Conservation (phyloP, 225 moss, liverwort and hornwort genomes). For the Bryum argenteum region DNA sequence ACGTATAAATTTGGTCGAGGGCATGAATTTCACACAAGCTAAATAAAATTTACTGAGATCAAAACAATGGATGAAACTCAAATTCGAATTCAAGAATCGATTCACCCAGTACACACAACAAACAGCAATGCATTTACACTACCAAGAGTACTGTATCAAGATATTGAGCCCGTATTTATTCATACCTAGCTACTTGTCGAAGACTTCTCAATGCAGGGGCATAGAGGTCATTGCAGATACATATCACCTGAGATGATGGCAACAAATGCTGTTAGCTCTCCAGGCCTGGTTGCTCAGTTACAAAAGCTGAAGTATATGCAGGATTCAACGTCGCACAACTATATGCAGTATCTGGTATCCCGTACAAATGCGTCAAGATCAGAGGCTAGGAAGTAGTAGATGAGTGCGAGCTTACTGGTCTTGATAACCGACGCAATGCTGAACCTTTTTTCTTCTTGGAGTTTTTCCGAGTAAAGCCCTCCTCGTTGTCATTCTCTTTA, state of each 20-base stretch:
- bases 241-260: conserved; percentile 70
- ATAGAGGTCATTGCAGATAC: conserved; percentile 98
- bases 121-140: neutral
- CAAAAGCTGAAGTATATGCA: neutral
- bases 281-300: neutral
- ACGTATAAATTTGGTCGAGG: conserved; percentile 2
- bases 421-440: conserved; percentile 55
- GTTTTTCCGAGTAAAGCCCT: conserved; percentile 45
- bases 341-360: conserved; percentile 2
- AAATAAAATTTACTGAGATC: neutral
- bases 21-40: conserved; percentile 4
- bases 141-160: neutral
- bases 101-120: conserved; percentile 14
- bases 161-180: neutral
- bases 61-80: neutral
- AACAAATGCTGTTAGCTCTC: conserved; percentile 26
- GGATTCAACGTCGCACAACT: neutral
- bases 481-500: conserved; percentile 55
- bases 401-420: conserved; percentile 71
- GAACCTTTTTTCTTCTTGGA: conserved; percentile 57
- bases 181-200: conserved; percentile 93
- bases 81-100: conserved; percentile 11
- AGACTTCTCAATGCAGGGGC: conserved; percentile 89
- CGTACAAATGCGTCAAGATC: conserved; percentile 18
- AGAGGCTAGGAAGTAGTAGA: conserved; percentile 9